Evolutionary conservation across 108 stramenopile genomes (phyloP).

Genomic region (Conticribra weissflogii): DNA sequence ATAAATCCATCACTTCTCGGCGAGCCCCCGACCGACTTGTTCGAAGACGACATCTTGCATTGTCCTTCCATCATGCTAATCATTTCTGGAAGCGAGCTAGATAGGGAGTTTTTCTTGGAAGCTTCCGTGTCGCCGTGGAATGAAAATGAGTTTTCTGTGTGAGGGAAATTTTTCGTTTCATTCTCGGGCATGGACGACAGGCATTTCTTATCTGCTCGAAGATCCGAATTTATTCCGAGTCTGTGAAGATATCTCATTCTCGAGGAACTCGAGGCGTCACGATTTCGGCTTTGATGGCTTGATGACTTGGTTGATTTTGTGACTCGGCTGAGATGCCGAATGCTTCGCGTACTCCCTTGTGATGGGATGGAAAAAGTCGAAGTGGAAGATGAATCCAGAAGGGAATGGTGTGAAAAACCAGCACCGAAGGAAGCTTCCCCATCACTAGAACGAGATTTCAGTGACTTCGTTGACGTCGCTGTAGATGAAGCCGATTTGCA

Average conservation of each 20-base stretch:
- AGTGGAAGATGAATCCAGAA: not conserved
- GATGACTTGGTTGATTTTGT: not conserved
- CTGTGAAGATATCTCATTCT: slow-evolving; percentile 20
- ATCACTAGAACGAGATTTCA: not conserved
- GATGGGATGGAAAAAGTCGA: not conserved
- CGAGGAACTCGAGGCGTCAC: not conserved
- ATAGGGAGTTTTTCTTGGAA: not conserved
- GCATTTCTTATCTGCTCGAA: slow-evolving; percentile 1
- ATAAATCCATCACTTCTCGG: not conserved
- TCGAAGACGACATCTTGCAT: not conserved
- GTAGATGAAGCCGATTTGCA: not conserved
- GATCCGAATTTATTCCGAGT: slow-evolving; percentile 20
- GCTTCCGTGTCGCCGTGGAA: not conserved
- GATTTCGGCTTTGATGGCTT: not conserved
- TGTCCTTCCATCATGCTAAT: not conserved
- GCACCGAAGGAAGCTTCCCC: not conserved
- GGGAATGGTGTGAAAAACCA: not conserved
- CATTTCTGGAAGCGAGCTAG: not conserved
- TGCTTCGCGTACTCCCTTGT: not conserved
- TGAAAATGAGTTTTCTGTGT: not conserved
- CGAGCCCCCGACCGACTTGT: not conserved
- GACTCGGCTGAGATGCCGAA: slow-evolving; percentile 1
- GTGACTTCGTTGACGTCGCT: no score
- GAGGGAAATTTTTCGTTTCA: slow-evolving; percentile 1
- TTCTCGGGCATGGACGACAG: not conserved